Evolutionary conservation across 768 basidiomycete genomes (phyloP).

Genomic region (Boletus rufocinnamomeus): DNA sequence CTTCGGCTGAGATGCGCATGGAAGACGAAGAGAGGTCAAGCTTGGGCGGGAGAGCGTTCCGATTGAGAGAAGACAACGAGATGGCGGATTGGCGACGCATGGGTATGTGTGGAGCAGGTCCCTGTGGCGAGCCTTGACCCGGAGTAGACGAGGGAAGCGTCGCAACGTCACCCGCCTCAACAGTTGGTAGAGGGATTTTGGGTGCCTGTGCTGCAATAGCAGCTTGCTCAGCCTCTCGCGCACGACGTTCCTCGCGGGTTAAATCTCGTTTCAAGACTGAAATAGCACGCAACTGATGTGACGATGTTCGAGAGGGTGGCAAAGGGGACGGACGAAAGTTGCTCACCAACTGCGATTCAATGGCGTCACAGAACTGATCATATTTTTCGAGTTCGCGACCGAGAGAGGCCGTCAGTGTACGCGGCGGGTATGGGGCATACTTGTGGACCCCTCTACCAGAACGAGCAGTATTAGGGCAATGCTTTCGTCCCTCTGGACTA

Average conservation of each 20-base stretch:
- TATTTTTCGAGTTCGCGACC: slow-evolving; percentile 77
- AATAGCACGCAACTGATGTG: slow-evolving; percentile 64
- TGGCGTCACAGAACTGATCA: slow-evolving; percentile 76
- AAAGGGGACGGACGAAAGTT: neutral
- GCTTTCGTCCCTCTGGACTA: neutral
- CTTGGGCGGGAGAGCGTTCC: slow-evolving; percentile 69
- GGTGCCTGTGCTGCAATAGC: slow-evolving; percentile 38
- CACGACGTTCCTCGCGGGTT: slow-evolving; percentile 57
- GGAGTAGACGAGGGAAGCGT: slow-evolving; percentile 34
- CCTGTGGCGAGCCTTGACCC: slow-evolving; percentile 38
- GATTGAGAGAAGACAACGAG: slow-evolving; percentile 76
- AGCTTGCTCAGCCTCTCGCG: slow-evolving; percentile 45
- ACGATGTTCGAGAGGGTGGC: neutral
- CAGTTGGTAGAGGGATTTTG: slow-evolving; percentile 27
- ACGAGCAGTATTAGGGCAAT: neutral
- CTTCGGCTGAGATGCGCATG: slow-evolving; percentile 65
- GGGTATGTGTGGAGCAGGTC: slow-evolving; percentile 31
- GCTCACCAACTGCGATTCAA: slow-evolving; percentile 71
- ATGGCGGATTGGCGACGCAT: slow-evolving; percentile 73
- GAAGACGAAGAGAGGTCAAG: slow-evolving; percentile 77
- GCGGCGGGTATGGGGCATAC: slow-evolving; percentile 62
- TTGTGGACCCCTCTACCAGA: slow-evolving; percentile 54
- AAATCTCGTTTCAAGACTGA: slow-evolving; percentile 72
- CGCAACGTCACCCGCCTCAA: slow-evolving; percentile 20
- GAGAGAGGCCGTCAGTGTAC: slow-evolving; percentile 61